Conservation (phyloP, 805 yeast genomes). For the Cyberlindnera sargentensis region DNA sequence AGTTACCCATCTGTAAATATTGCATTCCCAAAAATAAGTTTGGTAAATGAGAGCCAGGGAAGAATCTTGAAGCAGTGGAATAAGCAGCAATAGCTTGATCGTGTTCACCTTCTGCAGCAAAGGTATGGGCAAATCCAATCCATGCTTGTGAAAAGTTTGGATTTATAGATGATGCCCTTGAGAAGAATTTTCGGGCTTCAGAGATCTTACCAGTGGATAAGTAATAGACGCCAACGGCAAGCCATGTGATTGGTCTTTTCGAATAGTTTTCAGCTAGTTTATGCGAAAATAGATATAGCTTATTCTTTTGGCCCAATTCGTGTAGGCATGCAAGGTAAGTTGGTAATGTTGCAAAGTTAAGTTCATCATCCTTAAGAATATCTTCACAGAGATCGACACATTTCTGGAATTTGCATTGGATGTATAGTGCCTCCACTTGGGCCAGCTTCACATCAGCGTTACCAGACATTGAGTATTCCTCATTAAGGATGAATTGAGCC, state of each 20-base stretch:
- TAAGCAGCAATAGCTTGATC: constrained; percentile 97
- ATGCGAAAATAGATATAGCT: constrained; percentile 74
- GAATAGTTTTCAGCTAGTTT: constrained; percentile 82
- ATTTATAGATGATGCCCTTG: constrained; percentile 80
- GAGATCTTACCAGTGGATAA: constrained; percentile 60
- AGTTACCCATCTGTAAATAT: constrained; percentile 79
- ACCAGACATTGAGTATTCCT: constrained; percentile 63
- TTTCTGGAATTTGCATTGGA: constrained; percentile 71
- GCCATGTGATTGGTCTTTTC: constrained; percentile 77
- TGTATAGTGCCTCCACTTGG: constrained; percentile 61
- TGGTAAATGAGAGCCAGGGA: constrained; percentile 88
- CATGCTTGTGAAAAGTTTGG: constrained; percentile 94
- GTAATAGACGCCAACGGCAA: constrained; percentile 88
- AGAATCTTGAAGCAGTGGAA: constrained; percentile 88
- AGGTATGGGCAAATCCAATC: constrained; percentile 98
- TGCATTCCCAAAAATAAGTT: constrained; percentile 93
- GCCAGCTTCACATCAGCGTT: constrained; percentile 66
- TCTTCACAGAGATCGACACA: constrained; percentile 71
- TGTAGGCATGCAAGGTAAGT: constrained; percentile 75
- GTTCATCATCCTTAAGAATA: constrained; percentile 47
- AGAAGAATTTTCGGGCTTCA: constrained; percentile 83
- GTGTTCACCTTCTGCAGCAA: constrained; percentile 97
- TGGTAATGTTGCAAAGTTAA: constrained; percentile 67
- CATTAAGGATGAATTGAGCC: constrained; percentile 57
- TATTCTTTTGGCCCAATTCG: constrained; percentile 78